Base-by-base conservation (phyloP, 2,329 filamentous ascomycete species). In the Torrubiella hemipterigena region DNA sequence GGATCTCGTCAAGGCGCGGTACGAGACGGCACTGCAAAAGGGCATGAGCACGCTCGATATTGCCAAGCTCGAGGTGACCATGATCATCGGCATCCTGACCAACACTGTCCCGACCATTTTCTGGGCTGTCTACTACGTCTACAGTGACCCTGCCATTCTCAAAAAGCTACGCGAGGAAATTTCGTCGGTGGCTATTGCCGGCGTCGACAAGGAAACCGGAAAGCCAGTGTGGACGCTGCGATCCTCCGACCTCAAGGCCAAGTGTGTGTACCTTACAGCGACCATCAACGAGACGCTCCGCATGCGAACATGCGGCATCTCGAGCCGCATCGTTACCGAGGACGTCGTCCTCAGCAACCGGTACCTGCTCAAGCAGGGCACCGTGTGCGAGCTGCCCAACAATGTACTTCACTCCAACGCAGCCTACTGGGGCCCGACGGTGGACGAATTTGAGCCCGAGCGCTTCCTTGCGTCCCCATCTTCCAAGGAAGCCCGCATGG, bases 61-160 rank as follows among this genome's bases (percentile, higher is more conserved):
- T n/a, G 29, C 20, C 27, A 35, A 35, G 23, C 35, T 34, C 17
- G 34, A 35, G 17, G 28, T 30, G 6, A 27, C 18, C 4, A 33
- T 42, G 30, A 23, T 30, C 7, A 33, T 63, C 6, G 62, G 46
- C 1, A 37, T 59, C 15, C 43, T 61, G 2, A 48, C 51, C 25
- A 68, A 68, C 39, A 59, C 60, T 0, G 45, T 53, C 4, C 57
- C 58, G 0, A 51, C 59, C 1, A 42, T 46, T 1, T 68, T 65
- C 45, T 68, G 65, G 63, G 34, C 56, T 2, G 21, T 67, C 0
- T 56, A 50, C 36, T 53, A 63, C 23, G 41, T 68, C 7, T 62
- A 51, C 42, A 56, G 56, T 5, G 49, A 56, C 2, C 52, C 57
- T 0, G 39, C 42, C 2, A 39, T 66, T 0, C 48, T 65, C 2